phyloP scores from a whole-genome alignment of 1,139 yeast species.

The Scheffersomyces quercinus region DNA sequence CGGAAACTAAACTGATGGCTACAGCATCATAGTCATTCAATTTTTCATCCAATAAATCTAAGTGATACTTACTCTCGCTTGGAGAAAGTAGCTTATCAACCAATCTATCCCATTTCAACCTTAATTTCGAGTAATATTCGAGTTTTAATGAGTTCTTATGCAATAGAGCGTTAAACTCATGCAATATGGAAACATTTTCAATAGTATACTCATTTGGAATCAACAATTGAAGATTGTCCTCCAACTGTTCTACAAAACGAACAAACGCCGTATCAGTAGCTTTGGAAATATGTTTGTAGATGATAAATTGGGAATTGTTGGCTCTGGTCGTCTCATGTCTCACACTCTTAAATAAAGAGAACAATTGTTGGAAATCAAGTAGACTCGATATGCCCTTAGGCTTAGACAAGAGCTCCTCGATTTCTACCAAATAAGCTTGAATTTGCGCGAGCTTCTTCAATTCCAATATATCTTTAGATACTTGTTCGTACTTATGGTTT shows the following conservation, averaged over 20 bases:
- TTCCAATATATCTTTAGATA: conserved; percentile 7
- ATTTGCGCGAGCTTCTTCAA: conserved; percentile 5
- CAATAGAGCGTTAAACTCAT: conserved; percentile 14
- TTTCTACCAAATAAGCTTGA: conserved; percentile 7
- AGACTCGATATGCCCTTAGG: conserved; percentile 11
- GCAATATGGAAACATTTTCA: conserved; percentile 15
- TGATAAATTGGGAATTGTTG: not conserved
- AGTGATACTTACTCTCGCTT: conserved; percentile 1
- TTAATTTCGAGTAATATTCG: conserved; percentile 7
- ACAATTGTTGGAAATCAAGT: conserved; percentile 16
- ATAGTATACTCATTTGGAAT: conserved; percentile 27
- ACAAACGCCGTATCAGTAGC: conserved; percentile 1
- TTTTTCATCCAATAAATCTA: conserved; percentile 4
- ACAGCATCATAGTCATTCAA: conserved; percentile 7
- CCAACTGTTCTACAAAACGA: conserved; percentile 15
- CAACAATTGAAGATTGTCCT: conserved; percentile 18
- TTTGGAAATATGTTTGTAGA: conserved; percentile 8
- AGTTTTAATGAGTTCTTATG: conserved; percentile 15
- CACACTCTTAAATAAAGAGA: conserved; percentile 8
- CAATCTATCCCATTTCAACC: conserved; percentile 10
- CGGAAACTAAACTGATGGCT: not conserved
- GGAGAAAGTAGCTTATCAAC: conserved; percentile 8
- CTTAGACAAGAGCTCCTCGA: conserved; percentile 10
- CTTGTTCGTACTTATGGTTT: conserved; percentile 8
- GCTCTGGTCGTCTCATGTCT: conserved; percentile 2